Evolutionary conservation across 192 early-diverging fungal genomes (phyloP).

Genomic region (Backusella sp.): DNA sequence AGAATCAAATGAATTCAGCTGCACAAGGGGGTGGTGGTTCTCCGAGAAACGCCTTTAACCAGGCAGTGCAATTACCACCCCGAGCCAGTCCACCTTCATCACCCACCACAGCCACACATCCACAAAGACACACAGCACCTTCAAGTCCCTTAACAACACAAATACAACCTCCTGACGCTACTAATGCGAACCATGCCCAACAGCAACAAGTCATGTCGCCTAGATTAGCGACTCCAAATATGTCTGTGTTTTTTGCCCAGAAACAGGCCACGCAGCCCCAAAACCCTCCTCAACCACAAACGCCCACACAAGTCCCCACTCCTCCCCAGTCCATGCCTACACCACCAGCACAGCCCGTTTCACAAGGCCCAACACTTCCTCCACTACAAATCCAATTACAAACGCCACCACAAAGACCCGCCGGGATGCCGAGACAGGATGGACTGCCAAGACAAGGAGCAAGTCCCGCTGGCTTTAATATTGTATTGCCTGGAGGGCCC

Average conservation of each 20-base stretch:
- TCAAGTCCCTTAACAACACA: neutral
- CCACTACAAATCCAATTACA: neutral
- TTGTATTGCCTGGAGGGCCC: neutral
- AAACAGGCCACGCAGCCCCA: neutral
- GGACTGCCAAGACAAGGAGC: too few relatives aligned
- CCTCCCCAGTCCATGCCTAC: neutral
- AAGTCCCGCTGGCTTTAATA: neutral
- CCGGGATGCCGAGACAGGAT: neutral
- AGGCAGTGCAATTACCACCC: neutral
- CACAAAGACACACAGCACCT: neutral
- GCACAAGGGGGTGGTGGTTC: neutral
- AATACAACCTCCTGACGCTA: neutral
- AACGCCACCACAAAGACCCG: neutral
- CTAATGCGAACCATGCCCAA: neutral
- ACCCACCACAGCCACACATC: neutral
- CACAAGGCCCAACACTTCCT: neutral
- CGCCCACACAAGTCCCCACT: neutral
- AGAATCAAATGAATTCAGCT: neutral
- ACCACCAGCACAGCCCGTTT: neutral
- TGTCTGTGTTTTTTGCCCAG: neutral
- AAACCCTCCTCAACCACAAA: neutral
- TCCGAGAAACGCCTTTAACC: neutral
- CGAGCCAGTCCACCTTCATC: neutral
- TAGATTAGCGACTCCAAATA: neutral
- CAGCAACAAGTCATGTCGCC: neutral